Evolutionary conservation across 805 yeast genomes (phyloP).

Genomic region (Metschnikowia peoriensis): DNA sequence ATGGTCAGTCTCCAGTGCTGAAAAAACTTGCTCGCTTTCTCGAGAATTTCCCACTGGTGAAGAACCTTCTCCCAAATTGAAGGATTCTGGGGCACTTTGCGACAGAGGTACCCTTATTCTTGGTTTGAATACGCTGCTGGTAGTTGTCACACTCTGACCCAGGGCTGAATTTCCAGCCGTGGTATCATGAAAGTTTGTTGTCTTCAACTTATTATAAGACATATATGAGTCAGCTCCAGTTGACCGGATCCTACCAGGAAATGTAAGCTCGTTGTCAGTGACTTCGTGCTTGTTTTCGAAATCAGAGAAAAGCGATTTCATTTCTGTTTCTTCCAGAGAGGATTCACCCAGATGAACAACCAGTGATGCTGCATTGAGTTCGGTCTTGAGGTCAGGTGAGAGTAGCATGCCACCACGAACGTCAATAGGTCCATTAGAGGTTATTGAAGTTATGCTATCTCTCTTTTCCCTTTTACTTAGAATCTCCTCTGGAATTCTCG

Average conservation of each 20-base stretch:
- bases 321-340: not conserved
- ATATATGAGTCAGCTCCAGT: not conserved
- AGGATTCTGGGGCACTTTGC: not conserved
- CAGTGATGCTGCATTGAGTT: slow-evolving; percentile 8
- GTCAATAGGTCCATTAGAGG: slow-evolving; percentile 15
- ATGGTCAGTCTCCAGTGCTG: not conserved
- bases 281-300: not conserved
- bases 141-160: not conserved
- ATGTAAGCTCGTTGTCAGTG: not conserved
- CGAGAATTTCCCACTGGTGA: not conserved
- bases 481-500: not conserved
- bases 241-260: not conserved
- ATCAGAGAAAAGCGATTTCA: not conserved
- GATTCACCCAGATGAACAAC: not conserved
- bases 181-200: not conserved
- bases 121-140: not conserved
- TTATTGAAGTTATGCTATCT: slow-evolving; percentile 12
- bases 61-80: not conserved
- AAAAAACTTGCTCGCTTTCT: not conserved
- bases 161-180: too few relatives aligned
- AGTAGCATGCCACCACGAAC: slow-evolving; percentile 9
- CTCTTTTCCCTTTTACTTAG: slow-evolving; percentile 2
- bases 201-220: not conserved
- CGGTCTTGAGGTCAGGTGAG: slow-evolving; percentile 11
- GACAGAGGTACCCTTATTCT: not conserved